Percentiles rank a stretch among this genome's conserved stretches.
Evolutionary conservation across 106 monocot species (phyloP).

Genomic region (Hemerocallis citrina): DNA sequence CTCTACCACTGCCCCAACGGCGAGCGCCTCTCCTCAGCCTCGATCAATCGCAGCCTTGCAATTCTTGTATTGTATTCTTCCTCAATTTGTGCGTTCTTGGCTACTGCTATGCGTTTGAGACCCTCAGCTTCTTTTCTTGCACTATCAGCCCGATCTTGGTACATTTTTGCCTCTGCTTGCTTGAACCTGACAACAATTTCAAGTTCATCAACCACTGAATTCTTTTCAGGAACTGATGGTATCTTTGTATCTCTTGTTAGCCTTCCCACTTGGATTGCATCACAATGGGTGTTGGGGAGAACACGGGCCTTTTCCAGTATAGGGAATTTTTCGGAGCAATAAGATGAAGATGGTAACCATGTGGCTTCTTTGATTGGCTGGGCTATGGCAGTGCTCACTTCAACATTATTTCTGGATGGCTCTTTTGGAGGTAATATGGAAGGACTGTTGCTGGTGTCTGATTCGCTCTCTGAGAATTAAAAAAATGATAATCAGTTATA

Average conservation of each 20-base stretch:
- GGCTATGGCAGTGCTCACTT: constrained; percentile 20
- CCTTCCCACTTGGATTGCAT: constrained; percentile 7
- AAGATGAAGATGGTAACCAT: constrained; percentile 18
- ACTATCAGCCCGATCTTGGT: constrained; percentile 64
- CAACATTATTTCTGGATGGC: constrained; percentile 5
- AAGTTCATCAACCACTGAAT: constrained; percentile 57
- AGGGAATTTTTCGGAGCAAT: constrained; percentile 14
- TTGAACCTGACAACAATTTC: constrained; percentile 70
- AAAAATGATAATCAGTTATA: no score
- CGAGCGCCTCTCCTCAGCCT: constrained; percentile 58
- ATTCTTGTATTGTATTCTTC: constrained; percentile 48
- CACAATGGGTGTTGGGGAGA: constrained; percentile 8
- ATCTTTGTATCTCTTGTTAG: constrained; percentile 17
- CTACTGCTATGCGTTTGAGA: constrained; percentile 41
- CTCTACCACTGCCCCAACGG: no score
- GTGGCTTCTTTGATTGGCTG: constrained; percentile 17
- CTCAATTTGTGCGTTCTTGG: constrained; percentile 54
- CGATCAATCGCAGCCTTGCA: constrained; percentile 28
- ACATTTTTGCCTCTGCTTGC: constrained; percentile 81
- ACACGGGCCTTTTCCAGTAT: constrained; percentile 11
- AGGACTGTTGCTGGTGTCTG: constrained; percentile 20
- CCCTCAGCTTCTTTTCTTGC: constrained; percentile 71
- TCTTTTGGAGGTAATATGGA: constrained; percentile 13
- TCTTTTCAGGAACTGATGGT: constrained; percentile 34
- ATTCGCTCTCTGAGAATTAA: constrained; percentile 36